Percentiles rank a stretch among this genome's conserved stretches.
Conservation (phyloP, 257 asterid species). For the Henckelia pumila region DNA sequence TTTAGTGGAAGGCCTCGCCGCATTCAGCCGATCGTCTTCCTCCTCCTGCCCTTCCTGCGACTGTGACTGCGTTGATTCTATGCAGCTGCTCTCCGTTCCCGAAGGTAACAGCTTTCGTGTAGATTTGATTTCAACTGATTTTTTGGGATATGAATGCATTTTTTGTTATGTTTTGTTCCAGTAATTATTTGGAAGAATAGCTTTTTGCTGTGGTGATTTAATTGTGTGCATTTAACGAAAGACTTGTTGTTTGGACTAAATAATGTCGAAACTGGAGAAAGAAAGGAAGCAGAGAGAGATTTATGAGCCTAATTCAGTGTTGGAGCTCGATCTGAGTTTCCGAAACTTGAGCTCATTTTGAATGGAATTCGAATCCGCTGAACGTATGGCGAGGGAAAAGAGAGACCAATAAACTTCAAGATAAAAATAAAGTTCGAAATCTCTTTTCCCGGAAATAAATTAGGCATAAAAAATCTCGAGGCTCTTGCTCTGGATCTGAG, state of each 20-base stretch:
- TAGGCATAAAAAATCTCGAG: not conserved
- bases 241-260: not conserved
- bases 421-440: too few species aligned
- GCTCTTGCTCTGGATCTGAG: not conserved
- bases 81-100: slow-evolving; percentile 64
- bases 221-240: not conserved
- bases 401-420: too few species aligned
- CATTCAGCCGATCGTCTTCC: slow-evolving; percentile 45
- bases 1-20: slow-evolving; percentile 63
- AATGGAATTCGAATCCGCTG: too few species aligned
- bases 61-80: slow-evolving; percentile 67
- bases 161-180: not conserved
- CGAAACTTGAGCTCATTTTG: not conserved
- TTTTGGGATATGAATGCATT: not conserved
- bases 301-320: not conserved
- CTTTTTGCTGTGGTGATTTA: not conserved
- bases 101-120: slow-evolving; percentile 39
- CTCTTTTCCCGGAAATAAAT: not conserved
- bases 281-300: not conserved
- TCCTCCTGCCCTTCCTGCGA: slow-evolving; percentile 67
- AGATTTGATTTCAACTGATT: slow-evolving; percentile 27
- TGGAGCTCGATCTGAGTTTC: not conserved
- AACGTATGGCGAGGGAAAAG: too few species aligned
- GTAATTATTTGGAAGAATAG: not conserved
- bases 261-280: not conserved